Evolutionary conservation across 2,329 filamentous ascomycete species (phyloP).

Genomic region (Aspergillus proliferans): DNA sequence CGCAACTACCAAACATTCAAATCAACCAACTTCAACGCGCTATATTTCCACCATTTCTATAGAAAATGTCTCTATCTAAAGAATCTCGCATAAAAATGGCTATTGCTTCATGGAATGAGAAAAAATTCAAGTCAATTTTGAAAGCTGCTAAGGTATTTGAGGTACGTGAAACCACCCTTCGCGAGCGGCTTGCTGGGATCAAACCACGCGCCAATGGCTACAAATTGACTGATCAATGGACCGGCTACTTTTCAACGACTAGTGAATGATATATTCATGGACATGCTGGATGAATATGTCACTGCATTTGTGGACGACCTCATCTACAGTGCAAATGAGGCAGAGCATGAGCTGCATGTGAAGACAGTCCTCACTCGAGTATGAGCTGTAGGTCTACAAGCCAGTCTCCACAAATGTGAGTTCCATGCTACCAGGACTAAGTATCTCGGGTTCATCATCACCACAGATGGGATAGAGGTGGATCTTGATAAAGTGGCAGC

Average conservation of each 20-base stretch:
- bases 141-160: too few relatives aligned
- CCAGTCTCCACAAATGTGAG: conserved; percentile 22
- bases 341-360: conserved; percentile 4
- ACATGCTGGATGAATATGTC: not conserved
- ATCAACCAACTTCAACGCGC: too few relatives aligned
- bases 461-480: conserved; percentile 17
- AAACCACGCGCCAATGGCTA: too few relatives aligned
- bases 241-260: conserved; percentile 5
- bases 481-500: conserved; percentile 18
- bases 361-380: conserved; percentile 5
- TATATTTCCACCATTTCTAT: too few relatives aligned
- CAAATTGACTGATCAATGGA: conserved; percentile 1
- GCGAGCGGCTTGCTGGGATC: too few relatives aligned
- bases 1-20: too few relatives aligned
- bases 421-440: conserved; percentile 22
- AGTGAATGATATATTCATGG: not conserved
- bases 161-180: too few relatives aligned
- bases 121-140: too few relatives aligned
- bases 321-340: conserved; percentile 1
- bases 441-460: conserved; percentile 28
- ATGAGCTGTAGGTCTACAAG: conserved; percentile 9
- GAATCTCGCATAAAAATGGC: too few relatives aligned
- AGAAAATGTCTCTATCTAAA: too few relatives aligned
- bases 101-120: too few relatives aligned
- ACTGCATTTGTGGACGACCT: conserved; percentile 5